Conservation (phyloP, 352 stramenopile species). For the Pythium chondricola region DNA sequence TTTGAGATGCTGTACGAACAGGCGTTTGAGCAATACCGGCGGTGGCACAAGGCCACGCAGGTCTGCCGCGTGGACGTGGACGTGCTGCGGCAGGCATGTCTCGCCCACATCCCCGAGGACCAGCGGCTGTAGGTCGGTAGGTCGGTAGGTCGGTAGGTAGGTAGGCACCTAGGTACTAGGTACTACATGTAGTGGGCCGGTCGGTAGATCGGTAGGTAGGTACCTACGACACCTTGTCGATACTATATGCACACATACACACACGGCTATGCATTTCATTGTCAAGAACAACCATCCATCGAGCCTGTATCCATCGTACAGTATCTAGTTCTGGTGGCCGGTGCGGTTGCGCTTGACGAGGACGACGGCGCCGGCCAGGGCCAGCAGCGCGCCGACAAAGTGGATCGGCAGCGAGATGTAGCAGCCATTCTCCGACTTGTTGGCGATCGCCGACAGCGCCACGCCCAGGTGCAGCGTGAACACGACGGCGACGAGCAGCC, state of each 20-base stretch:
- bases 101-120: conserved; percentile 42
- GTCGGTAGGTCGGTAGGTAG: background rate
- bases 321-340: too few relatives aligned
- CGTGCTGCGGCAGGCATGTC: conserved; percentile 51
- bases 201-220: too few relatives aligned
- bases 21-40: conserved; percentile 94
- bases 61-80: conserved; percentile 35
- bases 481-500: conserved; percentile 38
- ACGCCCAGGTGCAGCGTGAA: conserved; percentile 70
- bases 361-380: conserved; percentile 30
- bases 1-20: conserved; percentile 99
- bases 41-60: conserved; percentile 83
- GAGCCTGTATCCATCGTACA: too few relatives aligned
- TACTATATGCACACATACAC: too few relatives aligned
- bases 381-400: conserved; percentile 53
- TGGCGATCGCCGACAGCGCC: conserved; percentile 67
- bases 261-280: too few relatives aligned
- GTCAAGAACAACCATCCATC: too few relatives aligned
- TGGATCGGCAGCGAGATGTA: conserved; percentile 69
- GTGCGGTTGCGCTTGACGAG: conserved; percentile 41
- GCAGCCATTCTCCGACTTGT: conserved; percentile 75
- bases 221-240: too few relatives aligned
- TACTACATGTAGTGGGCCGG: background rate
- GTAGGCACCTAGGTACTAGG: background rate
- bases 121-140: conserved; percentile 37